These are phyloP conservation scores for Penstemon eatonii DNA, from an alignment of 257 asterid genomes.

Conservation along the genomic window DNA sequence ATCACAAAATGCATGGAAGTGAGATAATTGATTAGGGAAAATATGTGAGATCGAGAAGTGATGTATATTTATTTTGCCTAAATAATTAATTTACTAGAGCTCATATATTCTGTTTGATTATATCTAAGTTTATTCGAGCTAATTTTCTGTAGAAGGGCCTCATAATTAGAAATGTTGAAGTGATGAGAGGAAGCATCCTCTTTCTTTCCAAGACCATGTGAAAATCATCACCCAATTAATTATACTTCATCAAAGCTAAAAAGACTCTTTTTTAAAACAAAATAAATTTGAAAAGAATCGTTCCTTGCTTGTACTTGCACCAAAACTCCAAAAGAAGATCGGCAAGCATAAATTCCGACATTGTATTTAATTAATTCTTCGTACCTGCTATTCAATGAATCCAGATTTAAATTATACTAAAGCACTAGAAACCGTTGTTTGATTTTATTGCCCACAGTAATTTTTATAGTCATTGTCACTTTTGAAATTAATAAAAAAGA, in stretches of 20 bases:
- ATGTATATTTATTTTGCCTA: no score
- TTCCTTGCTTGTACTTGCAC: slow-evolving; percentile 21
- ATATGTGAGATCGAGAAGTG: no score
- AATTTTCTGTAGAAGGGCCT: no score
- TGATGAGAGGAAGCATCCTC: slow-evolving; percentile 16
- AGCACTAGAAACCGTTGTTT: slow-evolving; percentile 17
- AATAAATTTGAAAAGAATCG: neutral
- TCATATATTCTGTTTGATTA: no score
- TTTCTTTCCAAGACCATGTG: slow-evolving; percentile 30
- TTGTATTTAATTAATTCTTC: neutral
- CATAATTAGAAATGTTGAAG: no score
- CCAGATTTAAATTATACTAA: slow-evolving; percentile 15
- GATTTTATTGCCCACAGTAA: slow-evolving; percentile 8
- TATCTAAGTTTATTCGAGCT: no score
- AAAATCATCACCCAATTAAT: slow-evolving; percentile 2
- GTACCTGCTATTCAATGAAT: slow-evolving; percentile 19
- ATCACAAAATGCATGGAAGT: no score
- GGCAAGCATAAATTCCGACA: neutral
- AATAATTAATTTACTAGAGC: no score
- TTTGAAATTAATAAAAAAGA: slow-evolving; percentile 19
- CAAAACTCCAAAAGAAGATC: slow-evolving; percentile 4
- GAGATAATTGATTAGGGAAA: no score
- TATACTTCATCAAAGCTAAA: slow-evolving; percentile 17
- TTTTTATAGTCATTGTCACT: slow-evolving; percentile 10
- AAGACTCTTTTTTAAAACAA: slow-evolving; percentile 28